These are phyloP conservation scores for Backusella macrospora DNA, from an alignment of 192 early-diverging fungal genomes.

Conservation along the genomic window DNA sequence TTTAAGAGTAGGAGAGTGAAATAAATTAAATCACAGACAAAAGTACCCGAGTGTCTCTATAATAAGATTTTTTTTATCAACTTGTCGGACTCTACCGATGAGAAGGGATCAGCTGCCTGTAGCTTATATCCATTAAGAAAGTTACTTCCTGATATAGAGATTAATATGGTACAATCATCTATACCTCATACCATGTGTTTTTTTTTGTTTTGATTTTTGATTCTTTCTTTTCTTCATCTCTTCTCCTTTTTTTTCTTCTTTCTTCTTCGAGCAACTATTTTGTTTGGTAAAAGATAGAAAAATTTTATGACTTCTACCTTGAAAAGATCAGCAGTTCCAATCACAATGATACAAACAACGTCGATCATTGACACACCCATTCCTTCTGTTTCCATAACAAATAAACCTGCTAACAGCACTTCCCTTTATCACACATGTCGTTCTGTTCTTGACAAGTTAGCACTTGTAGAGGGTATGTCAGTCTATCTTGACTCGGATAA, in stretches of 20 bases:
- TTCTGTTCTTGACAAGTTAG: conserved; percentile 69
- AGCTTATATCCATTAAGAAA: neutral
- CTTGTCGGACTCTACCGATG: conserved; percentile 14
- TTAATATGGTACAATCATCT: neutral
- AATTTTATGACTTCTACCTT: conserved; percentile 30
- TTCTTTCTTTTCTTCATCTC: conserved; percentile 4
- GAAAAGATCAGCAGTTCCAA: conserved; percentile 36
- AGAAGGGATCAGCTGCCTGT: neutral
- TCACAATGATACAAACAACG: conserved; percentile 22
- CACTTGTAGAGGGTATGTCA: conserved; percentile 71
- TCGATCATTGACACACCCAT: conserved; percentile 32
- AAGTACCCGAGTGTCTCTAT: neutral
- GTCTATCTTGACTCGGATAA: conserved; percentile 52
- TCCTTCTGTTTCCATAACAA: conserved; percentile 38
- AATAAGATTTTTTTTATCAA: neutral
- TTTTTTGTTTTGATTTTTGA: neutral
- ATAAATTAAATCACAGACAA: neutral
- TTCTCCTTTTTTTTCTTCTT: conserved; percentile 5
- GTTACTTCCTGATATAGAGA: conserved; percentile 5
- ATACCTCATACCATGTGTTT: neutral
- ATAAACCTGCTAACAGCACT: conserved; percentile 39
- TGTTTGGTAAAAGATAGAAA: neutral
- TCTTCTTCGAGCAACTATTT: neutral
- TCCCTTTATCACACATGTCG: conserved; percentile 78
- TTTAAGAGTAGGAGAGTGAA: neutral